These are phyloP conservation scores for Nepenthes alata DNA, from an alignment of 179 eudicot genomes.

Conservation along the genomic window DNA sequence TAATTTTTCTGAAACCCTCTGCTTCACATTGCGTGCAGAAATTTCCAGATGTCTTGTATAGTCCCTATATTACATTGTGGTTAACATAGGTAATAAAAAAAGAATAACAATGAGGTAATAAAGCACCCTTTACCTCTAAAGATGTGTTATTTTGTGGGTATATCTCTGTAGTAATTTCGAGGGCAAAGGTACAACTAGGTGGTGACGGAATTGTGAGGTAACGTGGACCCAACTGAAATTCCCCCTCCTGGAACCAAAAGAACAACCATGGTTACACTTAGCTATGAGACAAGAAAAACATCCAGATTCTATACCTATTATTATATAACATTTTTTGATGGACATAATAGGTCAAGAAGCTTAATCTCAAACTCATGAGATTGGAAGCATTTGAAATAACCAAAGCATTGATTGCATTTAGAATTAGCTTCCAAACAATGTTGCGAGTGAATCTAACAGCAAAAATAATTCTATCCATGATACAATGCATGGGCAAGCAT, in stretches of 20 bases:
- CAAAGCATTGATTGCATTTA: too few species aligned
- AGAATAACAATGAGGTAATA: not conserved
- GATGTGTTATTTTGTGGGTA: slow-evolving; percentile 87
- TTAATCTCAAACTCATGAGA: too few species aligned
- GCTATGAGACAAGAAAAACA: not conserved
- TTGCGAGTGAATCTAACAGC: too few species aligned
- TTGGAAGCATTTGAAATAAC: too few species aligned
- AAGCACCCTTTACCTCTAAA: slow-evolving; percentile 48
- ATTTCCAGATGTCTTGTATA: slow-evolving; percentile 81
- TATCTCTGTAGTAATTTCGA: slow-evolving; percentile 82
- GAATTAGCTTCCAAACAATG: too few species aligned
- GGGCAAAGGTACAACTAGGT: slow-evolving; percentile 56
- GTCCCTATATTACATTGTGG: slow-evolving; percentile 42
- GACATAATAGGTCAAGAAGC: too few species aligned
- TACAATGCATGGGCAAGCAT: not conserved
- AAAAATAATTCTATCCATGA: too few species aligned
- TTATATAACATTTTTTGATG: too few species aligned
- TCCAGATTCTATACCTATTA: too few species aligned
- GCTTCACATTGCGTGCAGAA: slow-evolving; percentile 99
- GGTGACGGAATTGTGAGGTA: slow-evolving; percentile 62
- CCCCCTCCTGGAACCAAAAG: slow-evolving; percentile 48
- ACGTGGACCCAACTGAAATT: slow-evolving; percentile 60
- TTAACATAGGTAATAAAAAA: slow-evolving; percentile 3
- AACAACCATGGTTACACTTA: not conserved
- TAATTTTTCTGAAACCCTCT: slow-evolving; percentile 94